Conservation (phyloP, 495 filamentous ascomycete species). For the Parathielavia hyrcaniae region DNA sequence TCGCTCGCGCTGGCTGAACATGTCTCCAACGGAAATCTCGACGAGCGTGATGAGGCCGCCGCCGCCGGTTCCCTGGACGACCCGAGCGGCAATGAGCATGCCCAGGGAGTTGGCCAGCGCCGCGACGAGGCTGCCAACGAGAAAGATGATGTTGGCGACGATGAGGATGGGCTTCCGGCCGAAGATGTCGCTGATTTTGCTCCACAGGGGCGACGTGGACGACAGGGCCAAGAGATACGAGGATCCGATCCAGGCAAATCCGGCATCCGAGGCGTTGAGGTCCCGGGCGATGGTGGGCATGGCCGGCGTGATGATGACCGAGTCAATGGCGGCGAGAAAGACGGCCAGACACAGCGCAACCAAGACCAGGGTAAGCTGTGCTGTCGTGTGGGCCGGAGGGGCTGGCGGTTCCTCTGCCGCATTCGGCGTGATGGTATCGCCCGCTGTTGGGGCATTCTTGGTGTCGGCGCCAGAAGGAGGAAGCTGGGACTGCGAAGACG, state of each 20-base stretch:
- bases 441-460: neutral
- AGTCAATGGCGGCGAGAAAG: neutral
- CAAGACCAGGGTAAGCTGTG: neutral
- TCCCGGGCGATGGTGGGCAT: neutral
- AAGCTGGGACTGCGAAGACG: constrained; percentile 1
- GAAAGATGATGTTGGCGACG: constrained; percentile 32
- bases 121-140: constrained; percentile 39
- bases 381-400: neutral
- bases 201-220: neutral
- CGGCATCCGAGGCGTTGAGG: neutral
- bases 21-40: constrained; percentile 60
- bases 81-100: constrained; percentile 68
- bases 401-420: neutral
- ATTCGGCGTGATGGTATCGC: neutral
- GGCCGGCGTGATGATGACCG: neutral
- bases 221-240: neutral
- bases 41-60: constrained; percentile 64
- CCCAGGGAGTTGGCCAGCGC: constrained; percentile 29
- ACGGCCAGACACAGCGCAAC: neutral
- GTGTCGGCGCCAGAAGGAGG: neutral
- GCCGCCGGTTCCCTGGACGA: constrained; percentile 69
- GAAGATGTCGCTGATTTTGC: constrained; percentile 15
- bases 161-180: constrained; percentile 17
- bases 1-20: constrained; percentile 60
- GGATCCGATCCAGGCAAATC: neutral